These are phyloP conservation scores for Polytolypa hystricis DNA, from an alignment of 2,329 filamentous ascomycete genomes.

Conservation along the genomic window DNA sequence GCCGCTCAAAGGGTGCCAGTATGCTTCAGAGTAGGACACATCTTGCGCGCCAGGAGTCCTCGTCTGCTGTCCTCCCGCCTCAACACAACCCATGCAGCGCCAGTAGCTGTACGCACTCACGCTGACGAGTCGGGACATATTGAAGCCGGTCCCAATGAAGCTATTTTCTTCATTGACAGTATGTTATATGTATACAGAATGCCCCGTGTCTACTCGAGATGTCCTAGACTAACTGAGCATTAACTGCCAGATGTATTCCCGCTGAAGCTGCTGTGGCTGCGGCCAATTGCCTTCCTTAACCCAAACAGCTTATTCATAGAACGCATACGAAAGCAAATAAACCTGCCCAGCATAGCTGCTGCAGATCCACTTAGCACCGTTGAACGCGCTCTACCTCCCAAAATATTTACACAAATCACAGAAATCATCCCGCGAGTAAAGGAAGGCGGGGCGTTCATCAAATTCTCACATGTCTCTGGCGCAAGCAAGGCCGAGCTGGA, in stretches of 20 bases:
- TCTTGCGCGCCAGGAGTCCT: no score
- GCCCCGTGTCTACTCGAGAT: not conserved
- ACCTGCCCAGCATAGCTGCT: slow-evolving; percentile 40
- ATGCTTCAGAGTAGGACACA: no score
- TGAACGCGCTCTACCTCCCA: slow-evolving; percentile 51
- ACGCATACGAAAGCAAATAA: slow-evolving; percentile 38
- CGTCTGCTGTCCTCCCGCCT: not conserved
- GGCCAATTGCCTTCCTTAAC: slow-evolving; percentile 41
- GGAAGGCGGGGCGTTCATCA: slow-evolving; percentile 89
- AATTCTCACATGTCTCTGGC: slow-evolving; percentile 52
- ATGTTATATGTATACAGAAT: slow-evolving; percentile 20
- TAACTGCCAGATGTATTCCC: slow-evolving; percentile 67
- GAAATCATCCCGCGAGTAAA: slow-evolving; percentile 76
- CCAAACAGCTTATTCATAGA: slow-evolving; percentile 37
- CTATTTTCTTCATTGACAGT: slow-evolving; percentile 86
- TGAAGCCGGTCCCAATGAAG: slow-evolving; percentile 60
- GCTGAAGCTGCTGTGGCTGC: slow-evolving; percentile 56
- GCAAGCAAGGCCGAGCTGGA: slow-evolving; percentile 46
- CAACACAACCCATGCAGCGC: not conserved
- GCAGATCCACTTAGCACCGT: slow-evolving; percentile 47
- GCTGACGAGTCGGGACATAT: slow-evolving; percentile 69
- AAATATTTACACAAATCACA: slow-evolving; percentile 56
- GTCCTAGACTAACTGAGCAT: slow-evolving; percentile 1
- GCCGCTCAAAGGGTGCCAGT: no score
- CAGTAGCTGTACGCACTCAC: slow-evolving; percentile 38